Conservation (phyloP, 257 asterid genomes). For the Ballota nigra region DNA sequence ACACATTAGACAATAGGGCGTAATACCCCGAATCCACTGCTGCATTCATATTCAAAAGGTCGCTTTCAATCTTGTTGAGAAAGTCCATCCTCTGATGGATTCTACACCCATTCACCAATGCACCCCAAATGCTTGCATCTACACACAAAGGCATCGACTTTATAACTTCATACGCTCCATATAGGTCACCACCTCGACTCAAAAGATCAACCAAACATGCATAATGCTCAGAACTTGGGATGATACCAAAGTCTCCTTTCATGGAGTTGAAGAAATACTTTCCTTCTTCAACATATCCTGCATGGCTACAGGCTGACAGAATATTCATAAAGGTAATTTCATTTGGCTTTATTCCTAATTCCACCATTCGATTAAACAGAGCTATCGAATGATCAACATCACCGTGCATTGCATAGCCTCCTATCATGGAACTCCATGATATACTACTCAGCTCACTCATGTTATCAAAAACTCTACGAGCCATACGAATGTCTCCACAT, state of each 20-base stretch:
- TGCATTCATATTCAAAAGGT: constrained; percentile 41
- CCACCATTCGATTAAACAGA: constrained; percentile 57
- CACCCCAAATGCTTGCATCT: constrained; percentile 71
- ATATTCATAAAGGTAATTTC: constrained; percentile 69
- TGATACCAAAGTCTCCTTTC: constrained; percentile 46
- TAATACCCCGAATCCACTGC: constrained; percentile 78
- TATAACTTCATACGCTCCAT: constrained; percentile 62
- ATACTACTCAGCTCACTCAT: constrained; percentile 52
- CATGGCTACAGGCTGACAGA: constrained; percentile 81
- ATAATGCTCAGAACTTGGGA: constrained; percentile 69
- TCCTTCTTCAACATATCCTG: constrained; percentile 71
- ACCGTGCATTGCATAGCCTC: constrained; percentile 84
- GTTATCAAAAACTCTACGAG: constrained; percentile 54
- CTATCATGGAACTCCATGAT: constrained; percentile 86
- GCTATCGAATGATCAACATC: constrained; percentile 48
- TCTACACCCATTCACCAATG: constrained; percentile 82
- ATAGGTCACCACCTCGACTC: constrained; percentile 81
- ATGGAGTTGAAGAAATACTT: constrained; percentile 61
- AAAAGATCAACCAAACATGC: constrained; percentile 84
- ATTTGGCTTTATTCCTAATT: constrained; percentile 62
- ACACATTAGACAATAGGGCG: constrained; percentile 61
- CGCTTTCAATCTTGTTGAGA: constrained; percentile 41
- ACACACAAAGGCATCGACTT: constrained; percentile 56
- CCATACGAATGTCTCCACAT: constrained; percentile 72
- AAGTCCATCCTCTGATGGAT: constrained; percentile 79